Base-by-base conservation (phyloP, 2,329 filamentous ascomycete genomes). In the Berkeleyomyces rouxiae region DNA sequence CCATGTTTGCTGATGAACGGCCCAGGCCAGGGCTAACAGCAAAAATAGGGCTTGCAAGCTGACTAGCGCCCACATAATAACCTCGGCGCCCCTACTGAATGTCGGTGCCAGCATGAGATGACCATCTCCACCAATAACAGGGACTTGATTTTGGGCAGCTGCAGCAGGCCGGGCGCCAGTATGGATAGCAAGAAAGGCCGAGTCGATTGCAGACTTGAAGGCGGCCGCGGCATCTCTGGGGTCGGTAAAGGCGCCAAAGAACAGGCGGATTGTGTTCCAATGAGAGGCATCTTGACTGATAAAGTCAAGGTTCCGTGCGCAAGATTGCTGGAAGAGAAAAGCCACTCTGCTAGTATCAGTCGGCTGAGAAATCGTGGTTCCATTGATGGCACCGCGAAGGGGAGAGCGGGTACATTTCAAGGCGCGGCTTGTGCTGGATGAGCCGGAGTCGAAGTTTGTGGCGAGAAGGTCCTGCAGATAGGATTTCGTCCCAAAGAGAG, bases 101-200 rank as follows among this genome's bases (percentile, higher is more conserved):
- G 16, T 10, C 31, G 60, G 53, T 46, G 39, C 55, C 31, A 62
- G 36, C 39, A 64, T 59, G 23, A 64, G 9, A 31, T 64, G 63
- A 31, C 63, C 63, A 13, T 58, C 57, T 2, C 63, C 63, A 31
- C 63, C 63, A 40, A 64, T 64, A 7, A 64, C n/a, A 47, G 63
- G 63, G 31, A 64, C 60, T 39, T 62, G 63, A 37, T 62, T 62
- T 7, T 55, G 23, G 3, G 46, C 46, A 9, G 53, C 49, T 23
- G 11, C 31, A 46, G 13, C n/a, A 13, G 59, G 63, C 33, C 40
- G 47, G 10, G n/a, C 40, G 5, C 16, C 43, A 3, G 43, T 47
- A 31, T 64, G 63, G 43, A 64, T 64, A 23, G 59, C 63, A 2
- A 62, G 37, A 57, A 53, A 64, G 23, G 63, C 59, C 16, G 63